Base-by-base conservation (phyloP, 2,329 filamentous ascomycete species). In the Sclerotiophoma versabilis region DNA sequence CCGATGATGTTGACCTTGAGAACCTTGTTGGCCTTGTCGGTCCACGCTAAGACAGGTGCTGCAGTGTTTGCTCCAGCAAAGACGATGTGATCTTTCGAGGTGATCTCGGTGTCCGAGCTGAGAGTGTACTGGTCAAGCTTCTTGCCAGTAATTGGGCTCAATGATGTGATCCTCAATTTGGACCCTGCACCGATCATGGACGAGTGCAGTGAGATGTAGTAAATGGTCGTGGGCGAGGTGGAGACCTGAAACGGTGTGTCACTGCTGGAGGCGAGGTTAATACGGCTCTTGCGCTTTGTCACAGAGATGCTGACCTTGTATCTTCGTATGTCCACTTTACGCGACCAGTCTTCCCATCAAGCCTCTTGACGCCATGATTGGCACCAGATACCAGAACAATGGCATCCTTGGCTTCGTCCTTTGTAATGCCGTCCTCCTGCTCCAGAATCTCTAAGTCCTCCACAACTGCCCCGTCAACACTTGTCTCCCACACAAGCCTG, bases 261-360 rank as follows among this genome's bases (percentile, higher is more conserved):
- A 58, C 85, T 85, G 71, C 83, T 88, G 49, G 77, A 26, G 22
- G 23, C 14, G 8, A 39, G 23, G 55, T 68, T 26, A 68, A 63
- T 54, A 4, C 29, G 19, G 17, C 12, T 50, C 25, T 26, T 37
- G 15, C 19, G 14, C 15, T 22, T 11, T 25, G 12, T 12, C 22
- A 2, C 49, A 22, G 25, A 33, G 33, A 38, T 43, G 42, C 69
- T 49, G 55, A 83, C 82, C 81, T 84, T 39, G 76, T 78, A 66
- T 92, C 88, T 62, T 82, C 84, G 69, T 86, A 87, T 70, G 92
- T 89, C 93, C 95, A 98, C 36, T 90, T 85, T 1, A 90, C 83
- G 32, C 81, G 81, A 22, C 95, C 93, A 36, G 87, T 85, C 26
- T 81, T 80, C 0, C 90, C 91, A 66, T 91, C 85, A 60, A 98